A percentile compares a stretch with the other conserved stretches of the same genome.
Evolutionary conservation across 495 filamentous ascomycete genomes (phyloP).

Genomic region (Darksidea phi): DNA sequence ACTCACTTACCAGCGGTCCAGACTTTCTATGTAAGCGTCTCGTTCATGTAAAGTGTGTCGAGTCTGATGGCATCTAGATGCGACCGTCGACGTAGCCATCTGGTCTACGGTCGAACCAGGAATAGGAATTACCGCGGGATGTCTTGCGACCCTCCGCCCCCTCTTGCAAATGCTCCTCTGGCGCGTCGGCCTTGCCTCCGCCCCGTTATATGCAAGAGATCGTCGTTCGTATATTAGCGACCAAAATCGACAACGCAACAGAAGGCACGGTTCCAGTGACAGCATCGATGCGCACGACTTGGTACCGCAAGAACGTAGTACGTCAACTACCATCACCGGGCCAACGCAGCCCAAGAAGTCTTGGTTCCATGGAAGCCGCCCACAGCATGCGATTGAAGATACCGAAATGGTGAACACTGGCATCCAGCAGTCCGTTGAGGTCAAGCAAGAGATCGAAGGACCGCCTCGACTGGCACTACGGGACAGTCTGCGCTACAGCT

Average conservation of each 20-base stretch:
- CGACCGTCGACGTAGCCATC: slow-evolving; percentile 38
- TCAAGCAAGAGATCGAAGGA: slow-evolving; percentile 17
- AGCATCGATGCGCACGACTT: slow-evolving; percentile 7
- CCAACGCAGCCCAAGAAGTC: slow-evolving; percentile 2
- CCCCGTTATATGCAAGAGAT: background rate
- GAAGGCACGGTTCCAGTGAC: background rate
- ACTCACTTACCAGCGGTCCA: slow-evolving; percentile 33
- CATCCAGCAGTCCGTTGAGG: slow-evolving; percentile 18
- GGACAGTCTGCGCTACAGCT: slow-evolving; percentile 3
- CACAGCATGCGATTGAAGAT: background rate
- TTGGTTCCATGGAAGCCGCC: background rate
- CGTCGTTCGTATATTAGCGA: background rate
- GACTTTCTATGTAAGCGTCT: slow-evolving; percentile 40
- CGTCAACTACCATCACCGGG: slow-evolving; percentile 6
- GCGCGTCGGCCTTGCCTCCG: background rate
- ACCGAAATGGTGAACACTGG: slow-evolving; percentile 4
- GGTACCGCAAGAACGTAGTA: slow-evolving; percentile 5
- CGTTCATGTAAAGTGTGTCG: background rate
- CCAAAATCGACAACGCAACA: background rate
- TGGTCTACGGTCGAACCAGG: slow-evolving; percentile 41
- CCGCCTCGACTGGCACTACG: slow-evolving; percentile 9
- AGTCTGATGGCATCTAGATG: slow-evolving; percentile 10
- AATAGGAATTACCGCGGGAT: slow-evolving; percentile 42
- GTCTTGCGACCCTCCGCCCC: slow-evolving; percentile 39
- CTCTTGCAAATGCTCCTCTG: slow-evolving; percentile 29